Conservation (phyloP, 106 monocot species). For the Chionographis japonica region DNA sequence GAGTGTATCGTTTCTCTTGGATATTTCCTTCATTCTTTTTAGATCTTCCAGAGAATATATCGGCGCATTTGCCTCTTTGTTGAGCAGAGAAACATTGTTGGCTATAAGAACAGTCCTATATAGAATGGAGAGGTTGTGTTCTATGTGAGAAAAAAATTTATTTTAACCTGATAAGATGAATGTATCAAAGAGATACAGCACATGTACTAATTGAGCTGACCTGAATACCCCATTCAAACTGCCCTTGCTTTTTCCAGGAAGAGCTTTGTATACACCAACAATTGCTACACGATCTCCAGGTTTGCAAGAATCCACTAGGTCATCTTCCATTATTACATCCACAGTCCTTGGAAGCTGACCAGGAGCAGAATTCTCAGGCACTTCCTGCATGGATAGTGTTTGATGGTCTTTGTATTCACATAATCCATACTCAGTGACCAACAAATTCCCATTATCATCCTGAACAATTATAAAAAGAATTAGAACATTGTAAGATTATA, state of each 20-base stretch:
- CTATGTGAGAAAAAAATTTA: background rate
- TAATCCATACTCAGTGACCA: constrained; percentile 93
- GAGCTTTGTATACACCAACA: constrained; percentile 84
- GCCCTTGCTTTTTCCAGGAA: constrained; percentile 92
- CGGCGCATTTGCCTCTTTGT: constrained; percentile 96
- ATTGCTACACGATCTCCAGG: constrained; percentile 96
- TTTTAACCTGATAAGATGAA: background rate
- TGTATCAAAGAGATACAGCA: background rate
- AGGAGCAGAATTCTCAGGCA: constrained; percentile 95
- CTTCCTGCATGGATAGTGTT: constrained; percentile 98
- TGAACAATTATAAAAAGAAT: constrained; percentile 16
- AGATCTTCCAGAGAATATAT: constrained; percentile 65
- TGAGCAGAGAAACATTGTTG: constrained; percentile 86
- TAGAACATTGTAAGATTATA: background rate
- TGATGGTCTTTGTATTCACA: constrained; percentile 99
- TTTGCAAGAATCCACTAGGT: constrained; percentile 94
- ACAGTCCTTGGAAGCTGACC: constrained; percentile 98
- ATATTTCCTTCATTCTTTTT: constrained; percentile 83
- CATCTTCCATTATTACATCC: constrained; percentile 95
- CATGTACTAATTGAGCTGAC: constrained; percentile 17
- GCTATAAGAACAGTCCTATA: constrained; percentile 92
- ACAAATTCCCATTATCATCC: constrained; percentile 93
- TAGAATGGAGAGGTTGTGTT: constrained; percentile 2
- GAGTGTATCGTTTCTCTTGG: constrained; percentile 81
- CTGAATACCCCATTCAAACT: constrained; percentile 93